Percentiles rank a stretch among this genome's conserved stretches.
These are phyloP conservation scores for Coprinellus micaceus DNA, from an alignment of 768 basidiomycete species.

Conservation along the genomic window DNA sequence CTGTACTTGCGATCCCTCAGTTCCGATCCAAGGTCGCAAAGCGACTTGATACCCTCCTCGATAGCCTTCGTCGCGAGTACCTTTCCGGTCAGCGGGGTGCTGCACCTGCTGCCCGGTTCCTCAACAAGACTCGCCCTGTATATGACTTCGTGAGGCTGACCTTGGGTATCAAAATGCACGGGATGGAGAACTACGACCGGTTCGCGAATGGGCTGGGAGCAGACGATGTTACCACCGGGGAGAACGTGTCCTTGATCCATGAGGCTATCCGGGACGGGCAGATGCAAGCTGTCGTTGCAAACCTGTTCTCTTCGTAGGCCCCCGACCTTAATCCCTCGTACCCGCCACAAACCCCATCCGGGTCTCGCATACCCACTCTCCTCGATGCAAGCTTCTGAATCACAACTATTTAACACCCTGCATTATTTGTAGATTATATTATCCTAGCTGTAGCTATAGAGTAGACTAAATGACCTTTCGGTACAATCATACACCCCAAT, in stretches of 20 bases:
- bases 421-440: background rate
- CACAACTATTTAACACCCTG: too few relatives aligned
- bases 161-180: slow-evolving; percentile 79
- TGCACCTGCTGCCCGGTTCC: slow-evolving; percentile 63
- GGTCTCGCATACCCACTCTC: too few relatives aligned
- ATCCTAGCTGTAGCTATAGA: background rate
- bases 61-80: slow-evolving; percentile 50
- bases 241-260: slow-evolving; percentile 70
- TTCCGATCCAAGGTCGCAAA: slow-evolving; percentile 55
- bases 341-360: too few relatives aligned
- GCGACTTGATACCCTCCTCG: slow-evolving; percentile 43
- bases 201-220: slow-evolving; percentile 63
- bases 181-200: slow-evolving; percentile 61
- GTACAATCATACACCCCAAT: too few relatives aligned
- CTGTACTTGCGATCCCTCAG: slow-evolving; percentile 34
- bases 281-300: slow-evolving; percentile 41
- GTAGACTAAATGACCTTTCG: too few relatives aligned
- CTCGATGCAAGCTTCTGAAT: too few relatives aligned
- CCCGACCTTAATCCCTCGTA: background rate
- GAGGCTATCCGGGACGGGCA: slow-evolving; percentile 63
- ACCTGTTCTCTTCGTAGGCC: slow-evolving; percentile 32
- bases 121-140: slow-evolving; percentile 65
- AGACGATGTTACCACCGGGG: slow-evolving; percentile 66
- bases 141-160: slow-evolving; percentile 75
- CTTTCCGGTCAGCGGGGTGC: slow-evolving; percentile 54